Base-by-base conservation (phyloP, 2,329 filamentous ascomycete genomes). In the Myotisia sp. region DNA sequence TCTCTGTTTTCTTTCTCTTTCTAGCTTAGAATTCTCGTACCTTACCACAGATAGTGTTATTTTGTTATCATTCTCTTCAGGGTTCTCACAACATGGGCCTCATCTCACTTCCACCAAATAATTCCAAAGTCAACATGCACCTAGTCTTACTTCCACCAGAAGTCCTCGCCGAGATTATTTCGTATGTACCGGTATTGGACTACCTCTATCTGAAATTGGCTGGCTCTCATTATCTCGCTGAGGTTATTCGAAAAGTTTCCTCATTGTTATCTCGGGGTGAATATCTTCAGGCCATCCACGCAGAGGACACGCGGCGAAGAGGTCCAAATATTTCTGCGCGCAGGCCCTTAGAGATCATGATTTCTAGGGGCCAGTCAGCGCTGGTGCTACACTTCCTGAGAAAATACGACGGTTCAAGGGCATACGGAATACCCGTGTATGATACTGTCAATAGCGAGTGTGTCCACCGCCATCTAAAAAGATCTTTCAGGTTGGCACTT, bases 291-390 rank as follows among this genome's bases (percentile, higher is more conserved):
- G 26, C 24, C 10, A 29, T 38, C n/a, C 28, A 17, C 3, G 14
- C 29, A 16, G 36, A 38, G n/a, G 31, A 38, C 16, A 5, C 16
- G 12, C 13, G 31, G 10, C n/a, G 24, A 17, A 14, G 12, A 21
- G 16, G n/a, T n/a, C n/a, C n/a, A n/a, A n/a, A n/a, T n/a, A n/a
- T n/a, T n/a, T n/a, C n/a, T n/a, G n/a, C n/a, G n/a, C n/a, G n/a
- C n/a, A n/a, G n/a, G n/a, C n/a, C 34, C 5, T 19, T 40, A 10
- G 34, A 30, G 17, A 40, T 40, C 9, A 37, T 27, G 1, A 40
- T 40, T 20, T 24, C 33, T 27, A 22, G 38, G 19, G 20, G 30
- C 8, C 34, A 40, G 16, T 22, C 24, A 13, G 26, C 21, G 5
- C 19, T 34, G 6, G 29, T 40, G 3, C 30, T 20, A n/a, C 17